Conservation (phyloP, 768 basidiomycete species). For the Serendipita indica region DNA sequence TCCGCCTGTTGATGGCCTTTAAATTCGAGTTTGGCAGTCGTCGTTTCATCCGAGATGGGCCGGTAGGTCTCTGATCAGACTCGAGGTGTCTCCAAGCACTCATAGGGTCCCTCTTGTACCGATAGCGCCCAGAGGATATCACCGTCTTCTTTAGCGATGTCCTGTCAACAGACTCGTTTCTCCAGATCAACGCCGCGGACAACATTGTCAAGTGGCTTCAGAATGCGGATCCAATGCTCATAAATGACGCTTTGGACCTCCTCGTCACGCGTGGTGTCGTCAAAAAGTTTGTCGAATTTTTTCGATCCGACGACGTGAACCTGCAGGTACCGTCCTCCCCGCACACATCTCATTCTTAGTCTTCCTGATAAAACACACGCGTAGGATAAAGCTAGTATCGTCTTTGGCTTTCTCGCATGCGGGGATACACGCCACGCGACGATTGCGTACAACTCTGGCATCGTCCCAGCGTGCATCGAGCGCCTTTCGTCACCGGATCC, state of each 20-base stretch:
- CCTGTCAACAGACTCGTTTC: neutral
- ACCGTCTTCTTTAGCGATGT: neutral
- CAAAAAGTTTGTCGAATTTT: neutral
- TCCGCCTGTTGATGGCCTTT: too few relatives aligned
- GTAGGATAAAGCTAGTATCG: neutral
- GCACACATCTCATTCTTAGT: neutral
- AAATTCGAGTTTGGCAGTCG: too few relatives aligned
- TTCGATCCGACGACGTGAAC: neutral
- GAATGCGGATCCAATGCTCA: too few relatives aligned
- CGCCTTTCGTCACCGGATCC: neutral
- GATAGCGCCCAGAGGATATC: constrained; percentile 1
- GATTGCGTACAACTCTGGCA: constrained; percentile 3
- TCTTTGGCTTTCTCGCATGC: neutral
- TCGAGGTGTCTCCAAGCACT: too few relatives aligned
- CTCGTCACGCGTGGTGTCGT: neutral
- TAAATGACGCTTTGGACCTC: neutral
- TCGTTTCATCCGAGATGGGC: too few relatives aligned
- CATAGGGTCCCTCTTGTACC: too few relatives aligned
- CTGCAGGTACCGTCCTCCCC: neutral
- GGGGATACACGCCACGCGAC: constrained; percentile 7
- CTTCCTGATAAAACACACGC: too few relatives aligned
- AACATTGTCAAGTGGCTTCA: neutral
- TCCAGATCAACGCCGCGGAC: neutral
- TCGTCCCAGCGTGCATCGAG: neutral
- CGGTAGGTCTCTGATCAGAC: too few relatives aligned